Percentiles rank a stretch among this genome's conserved stretches.
These are phyloP conservation scores for Termitomyces sp. DNA, from an alignment of 768 basidiomycete species.

Conservation along the genomic window DNA sequence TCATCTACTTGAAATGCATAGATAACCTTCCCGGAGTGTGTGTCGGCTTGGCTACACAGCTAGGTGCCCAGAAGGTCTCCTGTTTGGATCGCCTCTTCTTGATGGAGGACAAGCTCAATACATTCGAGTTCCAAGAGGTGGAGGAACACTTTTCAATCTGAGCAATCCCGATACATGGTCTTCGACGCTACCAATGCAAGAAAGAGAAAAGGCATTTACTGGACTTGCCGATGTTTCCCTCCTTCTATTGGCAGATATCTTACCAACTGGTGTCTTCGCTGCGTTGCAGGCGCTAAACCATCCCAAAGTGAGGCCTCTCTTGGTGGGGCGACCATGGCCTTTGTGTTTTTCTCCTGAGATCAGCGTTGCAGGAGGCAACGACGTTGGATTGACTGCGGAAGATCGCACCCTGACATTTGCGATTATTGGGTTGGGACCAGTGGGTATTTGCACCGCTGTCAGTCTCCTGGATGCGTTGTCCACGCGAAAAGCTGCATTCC, in stretches of 20 bases:
- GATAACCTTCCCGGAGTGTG: slow-evolving; percentile 34
- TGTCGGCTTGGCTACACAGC: slow-evolving; percentile 72
- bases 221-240: slow-evolving; percentile 57
- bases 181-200: slow-evolving; percentile 27
- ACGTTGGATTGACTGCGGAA: slow-evolving; percentile 29
- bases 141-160: slow-evolving; percentile 69
- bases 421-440: slow-evolving; percentile 72
- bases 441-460: slow-evolving; percentile 65
- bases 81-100: slow-evolving; percentile 63
- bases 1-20: not conserved
- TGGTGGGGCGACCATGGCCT: slow-evolving; percentile 59
- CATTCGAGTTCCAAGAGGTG: slow-evolving; percentile 72
- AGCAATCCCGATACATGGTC: slow-evolving; percentile 42
- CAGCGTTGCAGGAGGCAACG: slow-evolving; percentile 18
- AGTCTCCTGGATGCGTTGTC: slow-evolving; percentile 58
- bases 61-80: slow-evolving; percentile 51
- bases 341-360: slow-evolving; percentile 27
- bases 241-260: slow-evolving; percentile 69
- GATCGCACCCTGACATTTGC: slow-evolving; percentile 57
- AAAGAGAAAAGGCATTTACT: slow-evolving; percentile 31
- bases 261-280: slow-evolving; percentile 77
- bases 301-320: slow-evolving; percentile 58
- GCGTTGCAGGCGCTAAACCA: slow-evolving; percentile 67
- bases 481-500: slow-evolving; percentile 37
- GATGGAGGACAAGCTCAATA: slow-evolving; percentile 80